Evolutionary conservation across 345 rosid genomes (phyloP), one percentile per base, ranked within the genome.

Genomic region (Citrus hindsii): DNA sequence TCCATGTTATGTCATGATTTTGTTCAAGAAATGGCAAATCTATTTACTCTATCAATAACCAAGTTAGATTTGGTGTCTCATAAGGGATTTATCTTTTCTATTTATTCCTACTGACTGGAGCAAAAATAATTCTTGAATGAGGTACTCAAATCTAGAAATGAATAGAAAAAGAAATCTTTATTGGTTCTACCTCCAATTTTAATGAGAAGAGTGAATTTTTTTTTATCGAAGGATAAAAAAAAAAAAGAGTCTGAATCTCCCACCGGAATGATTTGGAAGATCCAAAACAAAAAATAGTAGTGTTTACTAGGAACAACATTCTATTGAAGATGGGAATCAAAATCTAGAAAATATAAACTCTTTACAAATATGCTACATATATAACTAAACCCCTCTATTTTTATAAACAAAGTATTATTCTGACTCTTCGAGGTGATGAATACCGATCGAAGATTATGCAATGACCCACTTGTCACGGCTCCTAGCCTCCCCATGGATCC

Each of bases 111-210:
- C 1, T 25, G 18, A 72, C 56, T 18, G 16, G 10, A 55, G 55
- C 33, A 55, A 76, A 67, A 76, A 76, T 2, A 55, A 24, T 67
- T 76, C 74, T 76, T 56, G 25, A 68, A 76, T 67, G 67, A 55
- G 35, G 16, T 58, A 22, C 22, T 22, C 62, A 58, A 58, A 7
- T 7, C 55, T 3, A 48, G 19, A 19, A 48, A 48, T 13, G 9
- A 38, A 38, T 38, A 38, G 10, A 38, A 7, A 38, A 38, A 1
- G 2, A 38, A 7, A 38, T 38, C 9, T 38, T 38, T 38, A 7
- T 38, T 7, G 42, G 2, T 8, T 38, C 42, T 7, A 38, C 42
- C 42, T 38, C 9, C 2, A 7, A 1, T 37, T 38, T 38, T 38
- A 7, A 38, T 38, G 42, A 38, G 2, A 8, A 38, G 4, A 48